These are phyloP conservation scores for Fusarium aywerte DNA, from an alignment of 2,329 filamentous ascomycete genomes.

Conservation along the genomic window DNA sequence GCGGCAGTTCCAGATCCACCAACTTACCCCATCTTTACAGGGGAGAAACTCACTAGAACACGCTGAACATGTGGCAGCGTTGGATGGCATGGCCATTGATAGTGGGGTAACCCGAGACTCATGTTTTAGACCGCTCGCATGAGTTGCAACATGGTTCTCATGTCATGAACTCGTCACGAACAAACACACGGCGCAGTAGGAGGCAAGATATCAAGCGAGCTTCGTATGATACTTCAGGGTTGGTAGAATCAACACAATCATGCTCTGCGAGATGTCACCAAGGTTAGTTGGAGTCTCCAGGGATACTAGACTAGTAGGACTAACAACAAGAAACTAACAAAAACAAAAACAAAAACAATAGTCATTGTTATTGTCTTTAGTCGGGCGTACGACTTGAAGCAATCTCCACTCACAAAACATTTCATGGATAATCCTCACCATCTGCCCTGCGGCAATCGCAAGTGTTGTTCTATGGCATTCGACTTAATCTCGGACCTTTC, in stretches of 20 bases:
- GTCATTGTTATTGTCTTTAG: not conserved
- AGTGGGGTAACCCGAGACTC: slow-evolving; percentile 6
- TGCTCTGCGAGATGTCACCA: not conserved
- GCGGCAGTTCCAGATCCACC: slow-evolving; percentile 16
- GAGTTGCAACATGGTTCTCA: too few species aligned
- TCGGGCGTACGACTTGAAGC: not conserved
- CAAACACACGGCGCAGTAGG: not conserved
- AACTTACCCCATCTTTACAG: slow-evolving; percentile 29
- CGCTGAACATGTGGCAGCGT: slow-evolving; percentile 17
- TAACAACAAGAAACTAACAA: not conserved
- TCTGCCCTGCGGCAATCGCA: not conserved
- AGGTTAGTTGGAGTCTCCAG: not conserved
- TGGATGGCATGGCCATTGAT: not conserved
- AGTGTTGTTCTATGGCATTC: not conserved
- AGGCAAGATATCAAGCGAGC: too few species aligned
- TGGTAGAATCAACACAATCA: not conserved
- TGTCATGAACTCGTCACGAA: not conserved
- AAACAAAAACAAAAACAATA: not conserved
- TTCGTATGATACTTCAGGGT: not conserved
- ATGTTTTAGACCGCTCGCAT: not conserved
- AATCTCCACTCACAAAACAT: not conserved
- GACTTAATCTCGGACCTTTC: not conserved
- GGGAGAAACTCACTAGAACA: slow-evolving; percentile 19
- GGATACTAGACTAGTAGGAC: not conserved
- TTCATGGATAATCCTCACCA: not conserved